These are phyloP conservation scores for Epichloe aotearoae DNA, from an alignment of 2,329 filamentous ascomycete species.

Conservation along the genomic window DNA sequence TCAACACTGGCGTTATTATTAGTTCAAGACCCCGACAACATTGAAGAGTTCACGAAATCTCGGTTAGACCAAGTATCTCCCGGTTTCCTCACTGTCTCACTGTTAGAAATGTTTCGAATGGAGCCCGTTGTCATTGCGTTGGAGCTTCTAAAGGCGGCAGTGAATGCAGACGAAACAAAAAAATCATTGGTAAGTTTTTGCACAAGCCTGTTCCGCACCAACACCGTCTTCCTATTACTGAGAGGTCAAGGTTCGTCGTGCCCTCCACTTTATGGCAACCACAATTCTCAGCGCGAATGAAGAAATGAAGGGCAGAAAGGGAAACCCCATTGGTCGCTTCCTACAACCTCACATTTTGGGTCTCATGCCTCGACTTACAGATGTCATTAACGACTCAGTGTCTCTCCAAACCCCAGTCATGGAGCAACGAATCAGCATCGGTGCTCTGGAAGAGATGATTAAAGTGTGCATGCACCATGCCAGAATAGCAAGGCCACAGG, in stretches of 20 bases:
- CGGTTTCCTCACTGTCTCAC: conserved; percentile 51
- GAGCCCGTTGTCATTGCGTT: conserved; percentile 66
- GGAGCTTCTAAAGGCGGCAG: conserved; percentile 69
- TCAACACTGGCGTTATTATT: conserved; percentile 46
- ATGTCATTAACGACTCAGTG: conserved; percentile 57
- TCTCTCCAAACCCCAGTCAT: conserved; percentile 38
- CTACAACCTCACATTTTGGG: conserved; percentile 75
- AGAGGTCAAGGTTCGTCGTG: conserved; percentile 30
- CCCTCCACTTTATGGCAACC: conserved; percentile 32
- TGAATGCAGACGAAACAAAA: conserved; percentile 47
- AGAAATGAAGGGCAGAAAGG: conserved; percentile 33
- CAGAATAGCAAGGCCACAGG: conserved; percentile 73
- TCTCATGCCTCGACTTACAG: conserved; percentile 71
- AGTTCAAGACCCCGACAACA: conserved; percentile 40
- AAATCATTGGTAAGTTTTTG: conserved; percentile 41
- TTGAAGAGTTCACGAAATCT: conserved; percentile 54
- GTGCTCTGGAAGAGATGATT: conserved; percentile 81
- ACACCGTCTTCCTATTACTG: not conserved
- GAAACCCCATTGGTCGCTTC: conserved; percentile 55
- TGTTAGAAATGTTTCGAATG: conserved; percentile 56
- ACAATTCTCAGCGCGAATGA: conserved; percentile 27
- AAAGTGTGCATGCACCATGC: conserved; percentile 59
- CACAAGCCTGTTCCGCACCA: not conserved
- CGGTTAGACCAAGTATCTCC: conserved; percentile 55
- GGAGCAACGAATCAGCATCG: conserved; percentile 67